These are phyloP conservation scores for Dactylellina cionopaga DNA, from an alignment of 2,329 filamentous ascomycete genomes.

Conservation along the genomic window DNA sequence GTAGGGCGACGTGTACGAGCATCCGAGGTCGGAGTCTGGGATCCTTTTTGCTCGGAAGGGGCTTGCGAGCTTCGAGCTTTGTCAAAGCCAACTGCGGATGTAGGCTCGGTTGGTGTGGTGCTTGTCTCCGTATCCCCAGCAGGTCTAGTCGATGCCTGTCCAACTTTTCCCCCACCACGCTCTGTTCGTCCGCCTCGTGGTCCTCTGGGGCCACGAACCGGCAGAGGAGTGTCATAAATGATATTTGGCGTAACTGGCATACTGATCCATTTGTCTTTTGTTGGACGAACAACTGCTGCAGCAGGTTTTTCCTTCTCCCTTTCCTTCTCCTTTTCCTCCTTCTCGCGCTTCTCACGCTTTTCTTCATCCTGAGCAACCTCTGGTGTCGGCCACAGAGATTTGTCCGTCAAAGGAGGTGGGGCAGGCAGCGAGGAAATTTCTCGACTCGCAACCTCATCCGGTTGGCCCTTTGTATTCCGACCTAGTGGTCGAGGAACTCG, in stretches of 20 bases:
- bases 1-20: constrained; percentile 23
- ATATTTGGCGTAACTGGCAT: constrained; percentile 85
- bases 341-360: constrained; percentile 70
- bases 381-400: constrained; percentile 88
- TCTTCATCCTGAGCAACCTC: constrained; percentile 80
- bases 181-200: constrained; percentile 68
- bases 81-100: constrained; percentile 13
- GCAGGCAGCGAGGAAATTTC: constrained; percentile 59
- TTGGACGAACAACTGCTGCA: constrained; percentile 66
- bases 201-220: constrained; percentile 62
- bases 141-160: constrained; percentile 61
- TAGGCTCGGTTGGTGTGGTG: constrained; percentile 27
- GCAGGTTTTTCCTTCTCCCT: constrained; percentile 72
- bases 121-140: constrained; percentile 60
- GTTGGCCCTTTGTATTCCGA: constrained; percentile 42
- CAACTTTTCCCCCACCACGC: constrained; percentile 65
- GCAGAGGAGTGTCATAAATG: constrained; percentile 84
- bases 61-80: constrained; percentile 34
- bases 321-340: constrained; percentile 69
- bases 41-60: constrained; percentile 36
- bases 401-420: constrained; percentile 77
- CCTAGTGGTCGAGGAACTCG: constrained; percentile 31
- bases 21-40: constrained; percentile 20
- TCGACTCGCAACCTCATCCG: constrained; percentile 55
- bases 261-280: constrained; percentile 85